Conservation (phyloP, 305 asterid genomes). For the Fraxinus dipetala region DNA sequence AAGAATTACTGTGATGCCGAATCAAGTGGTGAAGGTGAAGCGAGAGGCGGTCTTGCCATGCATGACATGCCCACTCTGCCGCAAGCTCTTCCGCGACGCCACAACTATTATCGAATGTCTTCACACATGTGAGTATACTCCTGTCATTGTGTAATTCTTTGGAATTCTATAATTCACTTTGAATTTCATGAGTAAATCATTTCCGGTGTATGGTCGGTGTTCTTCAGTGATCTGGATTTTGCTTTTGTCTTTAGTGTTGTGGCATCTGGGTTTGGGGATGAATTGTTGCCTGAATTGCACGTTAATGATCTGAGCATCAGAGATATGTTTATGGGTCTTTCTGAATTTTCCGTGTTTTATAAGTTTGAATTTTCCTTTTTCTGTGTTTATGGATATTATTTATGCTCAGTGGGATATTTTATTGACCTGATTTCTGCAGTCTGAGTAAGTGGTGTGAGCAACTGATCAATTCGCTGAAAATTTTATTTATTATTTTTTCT, state of each 20-base stretch:
- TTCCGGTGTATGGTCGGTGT: not conserved
- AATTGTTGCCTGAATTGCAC: conserved; percentile 11
- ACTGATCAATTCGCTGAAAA: no score
- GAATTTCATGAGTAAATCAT: not conserved
- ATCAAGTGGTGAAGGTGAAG: conserved; percentile 29
- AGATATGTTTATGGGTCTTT: conserved; percentile 16
- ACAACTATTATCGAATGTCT: conserved; percentile 37
- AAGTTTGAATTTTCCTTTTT: not conserved
- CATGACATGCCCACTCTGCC: conserved; percentile 40
- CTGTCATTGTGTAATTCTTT: conserved; percentile 6
- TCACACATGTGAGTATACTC: conserved; percentile 30
- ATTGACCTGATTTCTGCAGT: conserved; percentile 10
- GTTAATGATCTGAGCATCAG: conserved; percentile 22
- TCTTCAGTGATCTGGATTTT: conserved; percentile 23
- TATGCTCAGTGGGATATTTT: conserved; percentile 12
- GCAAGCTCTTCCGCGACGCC: conserved; percentile 36
- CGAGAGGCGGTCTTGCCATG: conserved; percentile 30
- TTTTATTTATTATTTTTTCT: not conserved
- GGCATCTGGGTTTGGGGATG: conserved; percentile 13
- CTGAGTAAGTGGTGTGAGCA: not conserved
- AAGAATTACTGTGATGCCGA: conserved; percentile 29
- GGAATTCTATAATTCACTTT: conserved; percentile 8
- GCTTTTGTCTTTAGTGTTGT: not conserved
- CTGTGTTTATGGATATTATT: conserved; percentile 12
- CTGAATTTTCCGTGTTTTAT: not conserved